Base-by-base conservation (phyloP, 805 yeast species). In the Candida palmyrensis region DNA sequence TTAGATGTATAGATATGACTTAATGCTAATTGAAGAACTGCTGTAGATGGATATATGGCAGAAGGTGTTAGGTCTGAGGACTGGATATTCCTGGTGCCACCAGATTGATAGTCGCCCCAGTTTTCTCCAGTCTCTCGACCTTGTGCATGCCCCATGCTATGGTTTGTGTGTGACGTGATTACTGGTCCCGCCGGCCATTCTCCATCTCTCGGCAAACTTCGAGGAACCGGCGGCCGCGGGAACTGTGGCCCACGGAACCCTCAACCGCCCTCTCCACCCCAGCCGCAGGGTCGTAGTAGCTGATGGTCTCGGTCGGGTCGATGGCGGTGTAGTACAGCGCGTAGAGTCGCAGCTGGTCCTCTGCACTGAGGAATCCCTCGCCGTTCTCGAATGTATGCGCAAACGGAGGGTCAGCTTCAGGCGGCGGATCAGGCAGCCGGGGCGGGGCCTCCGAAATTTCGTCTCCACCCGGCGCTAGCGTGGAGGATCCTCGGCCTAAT, bases 331-430 rank as follows among this genome's bases (percentile, higher is more conserved):
- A 64, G 34, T 66, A 61, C 27, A 59, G 54, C 20, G 69, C 55
- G 45, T 66, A 69, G 15, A 73, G 59, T 19, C 66, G 69, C 27
- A 51, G 42, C 32, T 55, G 55, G 31, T 71, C 59, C 6, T 53
- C 51, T 3, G 61, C 48, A 2, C 55, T 51, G 30, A 73, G 54
- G n/a, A 61, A 50, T 0, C 77, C 78, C 12, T 60, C 73, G 4
- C 40, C 37, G 0, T 43, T 38, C 8, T 36, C 35, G 36, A 60
- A 59, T 6, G 29, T 16, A 31, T 39, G 43, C 10, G 45, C 30
- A 36, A 40, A 55, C 0, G 52, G 20, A 4, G 38, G 39, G 20
- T 57, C 61, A 5, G 15, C 9, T 8, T 14, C 20, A 5, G 19
- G 5, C 19, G 5, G 33, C 32, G 11, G 24, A n/a, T n/a, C n/a